Evolutionary conservation across 2,329 filamentous ascomycete species (phyloP).

Genomic region (Cladosporium sp.): DNA sequence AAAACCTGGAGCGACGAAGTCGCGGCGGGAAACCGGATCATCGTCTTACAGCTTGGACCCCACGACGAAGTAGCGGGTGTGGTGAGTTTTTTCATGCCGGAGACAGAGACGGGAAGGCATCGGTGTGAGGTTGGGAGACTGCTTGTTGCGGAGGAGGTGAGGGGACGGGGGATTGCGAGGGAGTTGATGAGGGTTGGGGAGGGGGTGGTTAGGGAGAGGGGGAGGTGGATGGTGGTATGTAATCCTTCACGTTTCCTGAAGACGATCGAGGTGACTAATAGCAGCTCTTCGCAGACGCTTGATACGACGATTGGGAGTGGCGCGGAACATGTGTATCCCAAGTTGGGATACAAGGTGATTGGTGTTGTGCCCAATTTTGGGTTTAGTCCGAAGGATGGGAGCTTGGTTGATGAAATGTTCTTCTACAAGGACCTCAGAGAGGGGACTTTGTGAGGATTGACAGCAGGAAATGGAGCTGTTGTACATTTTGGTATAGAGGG

Average conservation of each 20-base stretch:
- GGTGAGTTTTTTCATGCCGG: conserved; percentile 51
- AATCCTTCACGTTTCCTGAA: background rate
- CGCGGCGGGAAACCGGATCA: conserved; percentile 42
- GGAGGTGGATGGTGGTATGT: conserved; percentile 52
- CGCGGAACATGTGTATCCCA: conserved; percentile 52
- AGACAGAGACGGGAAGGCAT: conserved; percentile 53
- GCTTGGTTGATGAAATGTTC: conserved; percentile 49
- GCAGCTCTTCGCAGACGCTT: conserved; percentile 38
- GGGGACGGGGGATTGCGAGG: conserved; percentile 49
- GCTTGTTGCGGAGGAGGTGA: conserved; percentile 49
- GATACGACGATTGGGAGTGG: conserved; percentile 50
- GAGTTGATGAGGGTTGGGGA: conserved; percentile 53
- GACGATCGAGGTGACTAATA: conserved; percentile 16
- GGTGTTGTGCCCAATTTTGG: conserved; percentile 54
- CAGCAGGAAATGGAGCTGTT: conserved; percentile 3
- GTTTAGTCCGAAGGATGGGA: conserved; percentile 43
- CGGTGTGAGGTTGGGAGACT: conserved; percentile 55
- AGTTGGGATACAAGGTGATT: conserved; percentile 53
- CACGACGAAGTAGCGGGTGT: conserved; percentile 49
- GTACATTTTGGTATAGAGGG: conserved; percentile 13
- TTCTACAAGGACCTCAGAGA: conserved; percentile 54
- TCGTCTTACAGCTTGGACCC: conserved; percentile 35
- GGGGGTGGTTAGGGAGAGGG: conserved; percentile 45
- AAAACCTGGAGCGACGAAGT: conserved; percentile 49
- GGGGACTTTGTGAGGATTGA: background rate